Evolutionary conservation across 495 filamentous ascomycete genomes (phyloP).

Genomic region (Penicillium pancosmium): DNA sequence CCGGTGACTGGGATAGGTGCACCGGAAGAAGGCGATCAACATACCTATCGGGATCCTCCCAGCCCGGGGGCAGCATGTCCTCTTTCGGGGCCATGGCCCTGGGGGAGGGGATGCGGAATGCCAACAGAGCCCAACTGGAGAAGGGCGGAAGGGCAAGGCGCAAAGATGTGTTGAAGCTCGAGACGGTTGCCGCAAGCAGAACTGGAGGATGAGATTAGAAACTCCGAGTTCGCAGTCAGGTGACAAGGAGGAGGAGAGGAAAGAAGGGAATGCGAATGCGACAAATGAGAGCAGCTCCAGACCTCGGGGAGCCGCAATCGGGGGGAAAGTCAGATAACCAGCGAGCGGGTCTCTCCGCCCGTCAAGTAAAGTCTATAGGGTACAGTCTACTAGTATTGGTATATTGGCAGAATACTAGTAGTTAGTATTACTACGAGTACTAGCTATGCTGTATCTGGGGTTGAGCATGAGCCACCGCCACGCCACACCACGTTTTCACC

Average conservation of each 20-base stretch:
- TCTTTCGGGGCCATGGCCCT: constrained; percentile 55
- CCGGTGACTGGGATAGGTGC: constrained; percentile 5
- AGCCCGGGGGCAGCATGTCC: constrained; percentile 51
- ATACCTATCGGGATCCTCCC: constrained; percentile 54
- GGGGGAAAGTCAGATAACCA: constrained; percentile 7
- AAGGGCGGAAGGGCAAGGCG: constrained; percentile 2
- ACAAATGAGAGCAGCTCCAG: too few species aligned
- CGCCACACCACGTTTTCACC: background rate
- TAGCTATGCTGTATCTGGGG: background rate
- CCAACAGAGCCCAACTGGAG: constrained; percentile 24
- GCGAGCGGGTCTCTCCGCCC: constrained; percentile 2
- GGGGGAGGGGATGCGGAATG: constrained; percentile 37
- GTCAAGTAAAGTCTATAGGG: constrained; percentile 3
- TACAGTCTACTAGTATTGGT: too few species aligned
- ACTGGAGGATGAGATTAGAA: constrained; percentile 8
- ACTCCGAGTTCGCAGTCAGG: constrained; percentile 31
- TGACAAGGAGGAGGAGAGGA: constrained; percentile 18
- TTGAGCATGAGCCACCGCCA: background rate
- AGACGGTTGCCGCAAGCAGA: constrained; percentile 20
- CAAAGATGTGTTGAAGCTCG: background rate
- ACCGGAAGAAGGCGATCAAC: constrained; percentile 28
- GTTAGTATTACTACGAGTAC: background rate
- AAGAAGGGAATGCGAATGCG: too few species aligned
- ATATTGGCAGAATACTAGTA: too few species aligned
- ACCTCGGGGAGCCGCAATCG: constrained; percentile 24